Evolutionary conservation across 106 monocot species (phyloP).

Genomic region (Iris macrosiphon): DNA sequence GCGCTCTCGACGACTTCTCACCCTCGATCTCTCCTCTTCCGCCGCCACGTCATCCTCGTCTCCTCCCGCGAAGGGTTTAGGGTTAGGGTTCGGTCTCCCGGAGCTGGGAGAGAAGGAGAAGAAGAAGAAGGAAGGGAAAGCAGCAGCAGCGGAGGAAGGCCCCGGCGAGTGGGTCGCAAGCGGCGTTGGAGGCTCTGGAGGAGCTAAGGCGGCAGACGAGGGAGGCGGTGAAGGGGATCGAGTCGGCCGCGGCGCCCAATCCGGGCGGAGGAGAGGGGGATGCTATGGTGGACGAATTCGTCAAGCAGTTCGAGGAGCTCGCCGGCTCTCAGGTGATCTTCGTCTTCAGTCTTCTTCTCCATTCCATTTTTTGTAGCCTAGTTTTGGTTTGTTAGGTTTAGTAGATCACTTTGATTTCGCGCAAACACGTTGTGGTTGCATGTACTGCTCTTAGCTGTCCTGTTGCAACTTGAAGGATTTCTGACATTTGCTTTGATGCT

Average conservation of each 20-base stretch:
- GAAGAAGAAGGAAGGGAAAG: conserved; percentile 6
- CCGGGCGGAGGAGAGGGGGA: conserved; percentile 10
- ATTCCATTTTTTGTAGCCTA: too few relatives aligned
- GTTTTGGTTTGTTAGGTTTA: too few relatives aligned
- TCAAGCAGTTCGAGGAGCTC: conserved; percentile 22
- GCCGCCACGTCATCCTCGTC: conserved; percentile 4
- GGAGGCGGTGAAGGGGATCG: conserved; percentile 15
- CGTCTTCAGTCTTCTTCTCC: too few relatives aligned
- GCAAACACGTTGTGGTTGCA: too few relatives aligned
- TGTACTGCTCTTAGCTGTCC: too few relatives aligned
- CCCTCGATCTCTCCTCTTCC: conserved; percentile 15
- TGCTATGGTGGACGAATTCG: conserved; percentile 20
- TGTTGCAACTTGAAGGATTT: too few relatives aligned
- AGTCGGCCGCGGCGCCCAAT: conserved; percentile 4
- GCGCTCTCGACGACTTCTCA: conserved; percentile 24
- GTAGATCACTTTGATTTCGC: too few relatives aligned
- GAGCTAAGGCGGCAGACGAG: conserved; percentile 20
- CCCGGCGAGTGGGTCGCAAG: neutral
- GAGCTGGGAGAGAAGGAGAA: neutral
- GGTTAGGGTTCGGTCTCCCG: conserved; percentile 14
- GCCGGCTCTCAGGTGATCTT: conserved; percentile 32
- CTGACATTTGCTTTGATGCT: too few relatives aligned
- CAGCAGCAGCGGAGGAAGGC: neutral
- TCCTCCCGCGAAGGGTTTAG: conserved; percentile 10
- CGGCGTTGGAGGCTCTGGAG: conserved; percentile 15